Evolutionary conservation across 306 rosid species (phyloP).

Genomic region (Inga leiocalycina): DNA sequence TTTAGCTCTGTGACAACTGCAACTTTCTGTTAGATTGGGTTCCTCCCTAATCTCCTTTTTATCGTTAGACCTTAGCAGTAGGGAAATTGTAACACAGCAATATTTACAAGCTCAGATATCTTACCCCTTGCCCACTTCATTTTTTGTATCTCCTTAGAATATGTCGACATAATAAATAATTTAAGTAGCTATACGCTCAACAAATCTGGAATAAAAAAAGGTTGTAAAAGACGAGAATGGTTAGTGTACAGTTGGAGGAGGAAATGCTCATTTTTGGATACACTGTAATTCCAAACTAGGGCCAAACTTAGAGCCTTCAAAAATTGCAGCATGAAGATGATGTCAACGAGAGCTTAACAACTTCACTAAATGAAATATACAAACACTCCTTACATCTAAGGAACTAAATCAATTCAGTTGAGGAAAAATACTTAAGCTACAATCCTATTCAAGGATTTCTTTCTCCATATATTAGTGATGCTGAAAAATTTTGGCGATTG

Average conservation of each 20-base stretch:
- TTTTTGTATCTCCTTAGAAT: too few relatives aligned
- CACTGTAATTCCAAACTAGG: not conserved
- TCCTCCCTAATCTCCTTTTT: too few relatives aligned
- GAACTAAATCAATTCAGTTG: slow-evolving; percentile 7
- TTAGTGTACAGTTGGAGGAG: not conserved
- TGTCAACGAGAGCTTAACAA: not conserved
- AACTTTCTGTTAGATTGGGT: too few relatives aligned
- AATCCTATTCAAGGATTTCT: slow-evolving; percentile 16
- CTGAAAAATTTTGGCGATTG: slow-evolving; percentile 14
- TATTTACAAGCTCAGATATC: too few relatives aligned
- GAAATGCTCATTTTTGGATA: not conserved
- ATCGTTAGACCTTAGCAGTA: too few relatives aligned
- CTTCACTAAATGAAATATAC: slow-evolving; percentile 4
- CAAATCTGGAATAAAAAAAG: too few relatives aligned
- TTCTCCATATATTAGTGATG: slow-evolving; percentile 9
- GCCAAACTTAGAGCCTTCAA: not conserved
- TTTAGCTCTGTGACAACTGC: too few relatives aligned
- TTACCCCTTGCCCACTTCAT: too few relatives aligned
- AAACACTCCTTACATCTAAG: slow-evolving; percentile 8
- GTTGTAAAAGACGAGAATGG: not conserved
- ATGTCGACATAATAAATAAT: too few relatives aligned
- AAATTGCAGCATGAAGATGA: not conserved
- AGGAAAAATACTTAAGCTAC: slow-evolving; percentile 21
- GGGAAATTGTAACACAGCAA: too few relatives aligned
- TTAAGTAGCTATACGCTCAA: too few relatives aligned